phyloP scores from a whole-genome alignment of 257 asterid genomes.

The Solanum dulcamara region DNA sequence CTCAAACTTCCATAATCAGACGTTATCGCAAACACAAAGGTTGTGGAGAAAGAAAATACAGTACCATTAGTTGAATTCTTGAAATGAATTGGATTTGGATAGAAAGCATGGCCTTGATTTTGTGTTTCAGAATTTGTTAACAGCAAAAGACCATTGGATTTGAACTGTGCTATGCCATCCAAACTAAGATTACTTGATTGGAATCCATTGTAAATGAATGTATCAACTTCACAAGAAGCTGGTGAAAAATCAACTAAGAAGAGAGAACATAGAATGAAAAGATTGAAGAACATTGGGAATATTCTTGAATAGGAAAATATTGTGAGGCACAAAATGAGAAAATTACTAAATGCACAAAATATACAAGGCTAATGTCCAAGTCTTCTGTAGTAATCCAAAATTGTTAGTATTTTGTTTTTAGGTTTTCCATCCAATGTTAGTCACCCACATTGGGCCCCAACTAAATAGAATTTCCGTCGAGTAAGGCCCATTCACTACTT shows the following conservation, averaged over 20 bases:
- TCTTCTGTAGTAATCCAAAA: neutral
- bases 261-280: neutral
- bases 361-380: neutral
- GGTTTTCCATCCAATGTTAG: neutral
- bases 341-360: neutral
- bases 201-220: conserved; percentile 44
- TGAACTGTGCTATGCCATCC: conserved; percentile 42
- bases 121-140: conserved; percentile 32
- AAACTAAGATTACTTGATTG: conserved; percentile 23
- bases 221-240: neutral
- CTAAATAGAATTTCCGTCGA: rapidly evolving
- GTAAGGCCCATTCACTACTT: neutral
- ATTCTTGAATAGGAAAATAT: neutral
- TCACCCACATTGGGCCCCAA: neutral
- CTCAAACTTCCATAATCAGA: conserved; percentile 25
- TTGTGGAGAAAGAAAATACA: conserved; percentile 42
- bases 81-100: conserved; percentile 33
- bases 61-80: conserved; percentile 22
- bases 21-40: conserved; percentile 40
- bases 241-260: neutral
- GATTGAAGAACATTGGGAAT: conserved; percentile 24
- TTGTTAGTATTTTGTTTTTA: neutral
- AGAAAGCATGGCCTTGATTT: conserved; percentile 41
- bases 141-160: conserved; percentile 28
- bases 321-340: neutral